phyloP scores from a whole-genome alignment of 768 basidiomycete genomes.

The Kwoniella sp. region DNA sequence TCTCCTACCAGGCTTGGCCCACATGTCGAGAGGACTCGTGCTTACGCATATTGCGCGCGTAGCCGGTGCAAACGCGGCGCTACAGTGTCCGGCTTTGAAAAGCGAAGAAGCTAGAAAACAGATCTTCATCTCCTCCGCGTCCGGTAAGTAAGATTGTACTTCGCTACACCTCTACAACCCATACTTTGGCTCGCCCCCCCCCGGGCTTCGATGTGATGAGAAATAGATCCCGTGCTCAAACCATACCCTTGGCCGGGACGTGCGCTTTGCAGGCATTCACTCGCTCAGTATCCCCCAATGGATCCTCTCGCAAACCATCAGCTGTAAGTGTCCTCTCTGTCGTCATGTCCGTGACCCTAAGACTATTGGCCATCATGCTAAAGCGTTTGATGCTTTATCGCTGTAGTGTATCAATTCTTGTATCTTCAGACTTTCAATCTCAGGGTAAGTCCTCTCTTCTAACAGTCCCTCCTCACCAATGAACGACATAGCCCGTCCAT shows the following conservation, averaged over 20 bases:
- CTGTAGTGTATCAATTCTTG: constrained; percentile 20
- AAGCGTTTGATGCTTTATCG: background rate
- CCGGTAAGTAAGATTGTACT: constrained; percentile 1
- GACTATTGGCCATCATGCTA: background rate
- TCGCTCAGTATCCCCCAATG: constrained; percentile 48
- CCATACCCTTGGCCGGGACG: too few relatives aligned
- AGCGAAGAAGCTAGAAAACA: constrained; percentile 28
- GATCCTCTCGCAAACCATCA: constrained; percentile 43
- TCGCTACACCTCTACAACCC: background rate
- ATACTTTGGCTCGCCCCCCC: background rate
- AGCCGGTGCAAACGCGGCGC: constrained; percentile 43
- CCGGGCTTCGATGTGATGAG: too few relatives aligned
- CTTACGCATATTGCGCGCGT: too few relatives aligned
- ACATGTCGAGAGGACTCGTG: too few relatives aligned
- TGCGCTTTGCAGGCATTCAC: constrained; percentile 46
- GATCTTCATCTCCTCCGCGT: constrained; percentile 37
- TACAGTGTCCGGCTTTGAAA: constrained; percentile 29
- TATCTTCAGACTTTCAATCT: constrained; percentile 19
- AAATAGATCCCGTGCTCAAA: too few relatives aligned
- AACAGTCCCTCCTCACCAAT: too few relatives aligned
- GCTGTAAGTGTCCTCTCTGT: constrained; percentile 22
- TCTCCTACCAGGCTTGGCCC: too few relatives aligned
- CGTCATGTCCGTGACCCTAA: too few relatives aligned
- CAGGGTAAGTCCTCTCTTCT: background rate
- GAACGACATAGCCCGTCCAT: too few relatives aligned